phyloP scores from a whole-genome alignment of 495 filamentous ascomycete species.

The Thermothielavioides terrestris region DNA sequence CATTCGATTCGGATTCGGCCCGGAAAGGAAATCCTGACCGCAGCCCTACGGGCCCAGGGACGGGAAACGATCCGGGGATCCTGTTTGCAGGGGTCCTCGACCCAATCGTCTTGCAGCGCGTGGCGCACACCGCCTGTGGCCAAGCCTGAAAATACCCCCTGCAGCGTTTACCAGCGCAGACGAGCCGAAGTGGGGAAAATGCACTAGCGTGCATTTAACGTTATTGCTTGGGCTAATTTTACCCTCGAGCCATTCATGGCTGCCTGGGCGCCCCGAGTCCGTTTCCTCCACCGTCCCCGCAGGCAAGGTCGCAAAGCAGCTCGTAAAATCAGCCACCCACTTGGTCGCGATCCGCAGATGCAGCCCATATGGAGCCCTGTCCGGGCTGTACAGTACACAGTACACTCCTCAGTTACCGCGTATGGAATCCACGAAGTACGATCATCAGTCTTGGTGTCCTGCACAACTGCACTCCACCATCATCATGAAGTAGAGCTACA shows the following conservation, averaged over 20 bases:
- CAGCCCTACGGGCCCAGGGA: conserved; percentile 1
- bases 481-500: no score
- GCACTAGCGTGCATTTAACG: neutral
- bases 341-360: neutral
- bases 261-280: neutral
- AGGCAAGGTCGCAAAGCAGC: no score
- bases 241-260: neutral
- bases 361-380: no score
- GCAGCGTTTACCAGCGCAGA: neutral
- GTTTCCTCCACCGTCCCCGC: neutral
- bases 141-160: neutral
- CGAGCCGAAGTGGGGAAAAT: conserved; percentile 8
- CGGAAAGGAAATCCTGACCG: neutral
- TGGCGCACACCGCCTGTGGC: neutral
- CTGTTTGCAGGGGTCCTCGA: neutral
- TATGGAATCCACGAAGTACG: no score
- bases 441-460: no score
- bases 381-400: no score
- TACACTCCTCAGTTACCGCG: no score
- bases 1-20: neutral
- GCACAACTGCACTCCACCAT: no score
- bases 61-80: neutral
- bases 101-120: neutral
- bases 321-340: conserved; percentile 5
- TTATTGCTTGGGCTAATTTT: conserved; percentile 6